Evolutionary conservation across 371 early-diverging fungal species (phyloP).

Genomic region (Mortierella sp.): DNA sequence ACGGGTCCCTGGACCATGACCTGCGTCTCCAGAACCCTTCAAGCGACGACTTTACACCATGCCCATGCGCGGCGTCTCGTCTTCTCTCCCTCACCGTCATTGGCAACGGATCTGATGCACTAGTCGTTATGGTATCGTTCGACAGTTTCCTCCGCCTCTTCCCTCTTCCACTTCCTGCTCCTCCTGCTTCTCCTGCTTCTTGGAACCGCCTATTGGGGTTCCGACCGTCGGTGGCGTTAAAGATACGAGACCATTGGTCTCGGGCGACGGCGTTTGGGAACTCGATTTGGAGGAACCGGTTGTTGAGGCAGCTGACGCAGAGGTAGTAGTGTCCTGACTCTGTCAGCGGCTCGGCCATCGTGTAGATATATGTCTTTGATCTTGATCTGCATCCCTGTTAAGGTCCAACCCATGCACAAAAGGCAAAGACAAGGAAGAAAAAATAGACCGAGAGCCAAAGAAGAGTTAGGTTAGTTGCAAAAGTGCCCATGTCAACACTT

Average conservation of each 20-base stretch:
- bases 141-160: too few species aligned
- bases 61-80: neutral
- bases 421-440: neutral
- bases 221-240: neutral
- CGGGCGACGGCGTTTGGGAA: conserved; percentile 1
- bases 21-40: neutral
- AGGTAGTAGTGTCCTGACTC: conserved; percentile 9
- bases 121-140: too few species aligned
- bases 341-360: neutral
- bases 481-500: neutral
- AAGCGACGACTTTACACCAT: conserved; percentile 15
- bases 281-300: neutral
- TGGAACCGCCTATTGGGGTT: too few species aligned
- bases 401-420: neutral
- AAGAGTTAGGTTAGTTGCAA: too few species aligned
- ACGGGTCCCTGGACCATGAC: neutral
- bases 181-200: too few species aligned
- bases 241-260: conserved; percentile 12
- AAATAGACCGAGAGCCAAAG: too few species aligned
- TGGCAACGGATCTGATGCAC: too few species aligned
- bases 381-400: neutral
- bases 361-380: conserved; percentile 12
- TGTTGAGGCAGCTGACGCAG: neutral
- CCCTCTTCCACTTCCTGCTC: too few species aligned
- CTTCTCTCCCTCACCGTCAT: neutral